Evolutionary conservation across 1,284 basidiomycete species (phyloP).

Genomic region (Marasmius oreades): DNA sequence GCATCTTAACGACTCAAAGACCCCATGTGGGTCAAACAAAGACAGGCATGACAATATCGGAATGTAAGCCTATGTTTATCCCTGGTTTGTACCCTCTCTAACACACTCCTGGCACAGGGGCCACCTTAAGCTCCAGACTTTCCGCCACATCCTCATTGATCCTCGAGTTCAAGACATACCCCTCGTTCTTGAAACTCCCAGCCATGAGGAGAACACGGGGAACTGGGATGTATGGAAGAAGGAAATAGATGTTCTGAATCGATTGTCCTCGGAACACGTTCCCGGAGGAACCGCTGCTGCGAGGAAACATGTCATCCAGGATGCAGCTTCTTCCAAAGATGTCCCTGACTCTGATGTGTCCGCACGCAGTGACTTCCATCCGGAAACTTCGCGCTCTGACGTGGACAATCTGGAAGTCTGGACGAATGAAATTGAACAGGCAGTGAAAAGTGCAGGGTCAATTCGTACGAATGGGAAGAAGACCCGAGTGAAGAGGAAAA

Average conservation of each 20-base stretch:
- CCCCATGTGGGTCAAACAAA: slow-evolving; percentile 56
- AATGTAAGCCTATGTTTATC: slow-evolving; percentile 42
- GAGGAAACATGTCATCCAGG: neutral
- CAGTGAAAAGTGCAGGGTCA: slow-evolving; percentile 18
- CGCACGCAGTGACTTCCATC: neutral
- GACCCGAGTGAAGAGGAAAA: slow-evolving; percentile 18
- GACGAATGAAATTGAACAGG: slow-evolving; percentile 2
- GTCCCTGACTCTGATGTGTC: neutral
- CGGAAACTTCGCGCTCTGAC: neutral
- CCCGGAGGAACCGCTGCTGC: neutral
- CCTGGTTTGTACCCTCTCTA: neutral
- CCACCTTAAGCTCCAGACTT: slow-evolving; percentile 60
- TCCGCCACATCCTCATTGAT: slow-evolving; percentile 70
- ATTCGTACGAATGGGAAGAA: slow-evolving; percentile 10
- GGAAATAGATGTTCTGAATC: slow-evolving; percentile 64
- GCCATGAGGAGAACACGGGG: slow-evolving; percentile 35
- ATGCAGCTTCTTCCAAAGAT: neutral
- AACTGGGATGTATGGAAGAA: slow-evolving; percentile 64
- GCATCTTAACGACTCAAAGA: slow-evolving; percentile 86
- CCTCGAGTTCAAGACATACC: slow-evolving; percentile 68
- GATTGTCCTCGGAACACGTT: slow-evolving; percentile 29
- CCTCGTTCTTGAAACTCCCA: slow-evolving; percentile 80
- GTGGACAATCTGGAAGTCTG: neutral
- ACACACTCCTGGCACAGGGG: slow-evolving; percentile 41
- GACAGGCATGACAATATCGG: slow-evolving; percentile 88